phyloP scores from a whole-genome alignment of 1,284 basidiomycete species.

The Jaminaea rosea region DNA sequence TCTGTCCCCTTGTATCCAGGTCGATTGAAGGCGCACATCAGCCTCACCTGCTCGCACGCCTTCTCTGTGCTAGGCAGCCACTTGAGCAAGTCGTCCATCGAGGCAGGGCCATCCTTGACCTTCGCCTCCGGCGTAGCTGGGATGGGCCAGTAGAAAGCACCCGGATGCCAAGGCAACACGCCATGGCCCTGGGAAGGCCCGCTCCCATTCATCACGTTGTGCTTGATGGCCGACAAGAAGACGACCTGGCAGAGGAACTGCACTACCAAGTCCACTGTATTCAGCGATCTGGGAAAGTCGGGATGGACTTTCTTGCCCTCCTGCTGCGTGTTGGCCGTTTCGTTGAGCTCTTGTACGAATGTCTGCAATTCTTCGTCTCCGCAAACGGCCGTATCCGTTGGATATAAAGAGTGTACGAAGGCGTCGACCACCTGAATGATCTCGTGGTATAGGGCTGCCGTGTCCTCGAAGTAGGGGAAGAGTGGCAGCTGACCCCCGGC shows the following conservation, averaged over 20 bases:
- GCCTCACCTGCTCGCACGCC: not conserved
- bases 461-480: not conserved
- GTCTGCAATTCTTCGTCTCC: not conserved
- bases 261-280: not conserved
- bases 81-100: not conserved
- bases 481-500: not conserved
- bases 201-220: not conserved
- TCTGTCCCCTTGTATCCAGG: not conserved
- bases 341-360: not conserved
- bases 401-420: not conserved
- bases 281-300: not conserved
- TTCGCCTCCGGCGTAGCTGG: not conserved
- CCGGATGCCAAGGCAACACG: not conserved
- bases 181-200: no score
- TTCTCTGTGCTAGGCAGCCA: not conserved
- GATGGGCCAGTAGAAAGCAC: not conserved
- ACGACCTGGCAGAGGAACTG: not conserved
- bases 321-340: no score
- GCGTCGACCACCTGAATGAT: not conserved
- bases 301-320: not conserved
- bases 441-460: not conserved
- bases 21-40: not conserved
- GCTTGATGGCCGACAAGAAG: not conserved
- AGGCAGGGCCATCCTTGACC: no score
- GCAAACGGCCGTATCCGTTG: not conserved